Percentiles rank a stretch among this genome's conserved stretches.
phyloP scores from a whole-genome alignment of 768 basidiomycete species.

The Rhodotorula paludigena region DNA sequence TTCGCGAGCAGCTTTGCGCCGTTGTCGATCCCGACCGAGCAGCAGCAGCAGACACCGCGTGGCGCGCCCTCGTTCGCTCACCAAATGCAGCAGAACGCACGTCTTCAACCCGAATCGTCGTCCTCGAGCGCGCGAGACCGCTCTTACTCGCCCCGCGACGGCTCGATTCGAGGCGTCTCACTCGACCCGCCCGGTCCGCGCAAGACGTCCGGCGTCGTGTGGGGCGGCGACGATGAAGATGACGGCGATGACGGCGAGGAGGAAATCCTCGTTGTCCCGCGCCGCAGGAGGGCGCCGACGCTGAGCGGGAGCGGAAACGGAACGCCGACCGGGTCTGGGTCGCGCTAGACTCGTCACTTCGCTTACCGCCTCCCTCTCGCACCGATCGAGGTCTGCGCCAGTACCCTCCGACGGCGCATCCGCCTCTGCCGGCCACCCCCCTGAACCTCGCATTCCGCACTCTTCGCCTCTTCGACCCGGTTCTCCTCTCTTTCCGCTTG shows the following conservation, averaged over 20 bases:
- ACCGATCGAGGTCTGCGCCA: no score
- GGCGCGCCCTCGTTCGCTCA: neutral
- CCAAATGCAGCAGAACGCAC: no score
- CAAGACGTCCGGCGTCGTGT: neutral
- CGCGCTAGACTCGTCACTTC: no score
- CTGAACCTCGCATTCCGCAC: no score
- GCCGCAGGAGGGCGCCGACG: conserved; percentile 19
- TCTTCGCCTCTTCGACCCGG: no score
- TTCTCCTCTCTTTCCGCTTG: no score
- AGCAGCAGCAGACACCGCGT: neutral
- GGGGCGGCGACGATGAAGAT: conserved; percentile 14
- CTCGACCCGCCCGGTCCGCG: conserved; percentile 6
- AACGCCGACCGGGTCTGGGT: neutral
- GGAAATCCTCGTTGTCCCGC: conserved; percentile 26
- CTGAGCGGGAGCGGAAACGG: neutral
- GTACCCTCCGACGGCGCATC: no score
- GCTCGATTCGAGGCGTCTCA: conserved; percentile 8
- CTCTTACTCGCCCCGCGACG: conserved; percentile 10
- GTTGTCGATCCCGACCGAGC: neutral
- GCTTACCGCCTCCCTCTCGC: no score
- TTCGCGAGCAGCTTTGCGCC: neutral
- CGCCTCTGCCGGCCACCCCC: no score
- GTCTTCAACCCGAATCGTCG: neutral
- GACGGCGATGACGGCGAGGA: conserved; percentile 19
- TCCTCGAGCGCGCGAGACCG: neutral